Evolutionary conservation across 2,329 filamentous ascomycete species (phyloP).

Genomic region (Aspergillus ruber): DNA sequence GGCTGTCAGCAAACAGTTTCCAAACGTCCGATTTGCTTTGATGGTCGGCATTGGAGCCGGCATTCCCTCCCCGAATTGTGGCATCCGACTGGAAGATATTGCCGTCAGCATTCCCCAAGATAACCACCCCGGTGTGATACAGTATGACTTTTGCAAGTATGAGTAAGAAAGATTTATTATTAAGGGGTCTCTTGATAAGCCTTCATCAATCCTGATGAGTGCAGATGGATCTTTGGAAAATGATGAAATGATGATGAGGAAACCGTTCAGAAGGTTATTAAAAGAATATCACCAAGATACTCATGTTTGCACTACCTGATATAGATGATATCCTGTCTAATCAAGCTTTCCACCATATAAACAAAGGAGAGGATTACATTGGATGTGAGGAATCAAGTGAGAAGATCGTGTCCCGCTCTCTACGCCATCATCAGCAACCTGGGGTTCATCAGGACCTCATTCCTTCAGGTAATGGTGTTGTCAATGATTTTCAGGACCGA

Average conservation of each 20-base stretch:
- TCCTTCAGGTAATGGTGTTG: slow-evolving; percentile 1
- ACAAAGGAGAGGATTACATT: neutral
- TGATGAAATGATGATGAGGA: slow-evolving; percentile 3
- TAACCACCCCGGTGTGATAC: neutral
- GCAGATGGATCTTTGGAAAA: slow-evolving; percentile 3
- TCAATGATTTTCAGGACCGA: slow-evolving; percentile 1
- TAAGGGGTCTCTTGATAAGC: neutral
- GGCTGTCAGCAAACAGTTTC: neutral
- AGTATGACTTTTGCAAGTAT: neutral
- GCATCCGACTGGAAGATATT: slow-evolving; percentile 18
- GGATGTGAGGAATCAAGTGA: neutral
- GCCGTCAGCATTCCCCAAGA: slow-evolving; percentile 3
- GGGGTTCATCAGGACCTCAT: slow-evolving; percentile 3
- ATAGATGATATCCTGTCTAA: neutral
- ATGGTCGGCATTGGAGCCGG: slow-evolving; percentile 20
- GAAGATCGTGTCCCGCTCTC: neutral
- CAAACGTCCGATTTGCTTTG: slow-evolving; percentile 10
- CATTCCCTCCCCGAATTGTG: slow-evolving; percentile 8
- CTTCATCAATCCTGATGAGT: slow-evolving; percentile 1
- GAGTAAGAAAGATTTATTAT: neutral
- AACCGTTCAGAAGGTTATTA: neutral
- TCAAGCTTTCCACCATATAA: slow-evolving; percentile 1
- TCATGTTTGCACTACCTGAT: neutral
- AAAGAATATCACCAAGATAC: neutral
- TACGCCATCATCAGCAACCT: neutral